Base-by-base conservation (phyloP, 2,329 filamentous ascomycete genomes). In the Fusarium pseudonygamai region DNA sequence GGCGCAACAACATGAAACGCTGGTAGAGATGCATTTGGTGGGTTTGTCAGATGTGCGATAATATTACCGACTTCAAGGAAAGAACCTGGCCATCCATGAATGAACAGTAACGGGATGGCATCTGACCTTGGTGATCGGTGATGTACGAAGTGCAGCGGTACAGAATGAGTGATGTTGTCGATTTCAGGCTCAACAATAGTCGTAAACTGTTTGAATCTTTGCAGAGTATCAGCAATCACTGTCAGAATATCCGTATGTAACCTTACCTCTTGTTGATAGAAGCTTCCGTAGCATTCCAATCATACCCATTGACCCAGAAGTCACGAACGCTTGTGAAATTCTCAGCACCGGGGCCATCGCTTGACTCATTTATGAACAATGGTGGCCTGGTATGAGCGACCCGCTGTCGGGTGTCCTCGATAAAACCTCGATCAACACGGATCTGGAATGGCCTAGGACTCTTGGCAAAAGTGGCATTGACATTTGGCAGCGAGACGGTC, bases 201-300 rank as follows among this genome's bases (percentile, higher is more conserved):
- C 1, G 56, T 59, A 36, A 52, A 52, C 22, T 59, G 56, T 9
- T 39, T 24, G 3, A 59, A 8, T 22, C 56, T 59, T 24, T 3
- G 1, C 4, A 16, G 1, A 11, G 6, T 4, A 7, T 59, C 11
- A 59, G 55, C 1, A 1, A 7, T 18, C 15, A 13, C 5, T 4
- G 9, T 18, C 1, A 2, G 1, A 1, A 11, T 18, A 0, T 5
- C 13, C 6, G 40, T 4, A n/a, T n/a, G n/a, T n/a, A n/a, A n/a
- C n/a, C 42, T 32, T 15, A 52, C 56, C 16, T 50, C 4, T 39
- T 7, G 7, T 59, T 59, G 24, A 59, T 39, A 5, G 56, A 52
- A 10, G 20, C 12, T 26, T 59, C 43, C 3, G 56, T 52, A 22
- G 14, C 20, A 24, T 52, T 59, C 56, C 56, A 59, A 28, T 52